Evolutionary conservation across 164 flowering plant genomes (phyloP).

Genomic region (Tetracentron sinense): DNA sequence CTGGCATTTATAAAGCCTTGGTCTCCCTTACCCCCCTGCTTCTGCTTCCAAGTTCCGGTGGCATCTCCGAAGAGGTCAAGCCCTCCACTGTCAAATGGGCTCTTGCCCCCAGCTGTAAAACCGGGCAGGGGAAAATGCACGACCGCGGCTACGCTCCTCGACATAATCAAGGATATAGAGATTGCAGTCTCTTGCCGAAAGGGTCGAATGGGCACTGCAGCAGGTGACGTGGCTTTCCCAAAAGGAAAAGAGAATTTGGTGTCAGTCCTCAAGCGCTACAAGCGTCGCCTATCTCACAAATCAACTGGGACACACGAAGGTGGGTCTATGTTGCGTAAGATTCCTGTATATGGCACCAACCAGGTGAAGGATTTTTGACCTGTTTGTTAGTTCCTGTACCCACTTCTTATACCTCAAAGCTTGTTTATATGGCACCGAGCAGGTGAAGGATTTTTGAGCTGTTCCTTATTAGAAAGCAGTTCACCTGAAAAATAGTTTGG

Average conservation of each 20-base stretch:
- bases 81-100: conserved; percentile 49
- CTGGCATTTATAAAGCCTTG: conserved; percentile 79
- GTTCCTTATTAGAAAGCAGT: conserved; percentile 17
- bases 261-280: conserved; percentile 93
- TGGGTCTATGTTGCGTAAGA: conserved; percentile 19
- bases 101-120: conserved; percentile 55
- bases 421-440: no score
- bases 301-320: conserved; percentile 19
- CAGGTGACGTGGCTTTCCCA: conserved; percentile 97
- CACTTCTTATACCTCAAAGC: no score
- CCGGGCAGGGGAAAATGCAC: conserved; percentile 65
- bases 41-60: conserved; percentile 71
- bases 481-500: no score
- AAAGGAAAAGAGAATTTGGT: conserved; percentile 95
- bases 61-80: conserved; percentile 37
- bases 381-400: no score
- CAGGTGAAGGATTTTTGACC: conserved; percentile 5
- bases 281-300: conserved; percentile 46
- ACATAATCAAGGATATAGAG: conserved; percentile 84
- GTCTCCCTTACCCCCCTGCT: conserved; percentile 54
- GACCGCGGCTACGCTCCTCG: conserved; percentile 57
- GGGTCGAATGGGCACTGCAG: conserved; percentile 91
- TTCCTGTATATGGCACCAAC: no score
- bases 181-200: conserved; percentile 77
- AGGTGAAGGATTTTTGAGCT: no score